Evolutionary conservation across 352 stramenopile species (phyloP).

Genomic region (Phytophthora pisi): DNA sequence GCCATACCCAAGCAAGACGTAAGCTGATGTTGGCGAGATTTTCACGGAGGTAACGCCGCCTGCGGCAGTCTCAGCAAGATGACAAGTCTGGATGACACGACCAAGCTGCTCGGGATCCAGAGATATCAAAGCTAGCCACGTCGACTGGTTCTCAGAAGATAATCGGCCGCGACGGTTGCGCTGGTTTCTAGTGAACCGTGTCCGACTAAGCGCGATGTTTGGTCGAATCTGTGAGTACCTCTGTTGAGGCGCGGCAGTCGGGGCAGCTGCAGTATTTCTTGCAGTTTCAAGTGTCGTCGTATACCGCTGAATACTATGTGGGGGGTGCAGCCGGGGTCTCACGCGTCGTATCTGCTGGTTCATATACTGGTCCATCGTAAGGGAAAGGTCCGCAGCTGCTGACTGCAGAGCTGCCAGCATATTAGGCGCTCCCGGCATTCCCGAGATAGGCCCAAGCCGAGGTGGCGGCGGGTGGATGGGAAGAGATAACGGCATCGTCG

Average conservation of each 20-base stretch:
- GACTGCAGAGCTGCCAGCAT: slow-evolving; percentile 71
- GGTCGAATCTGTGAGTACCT: slow-evolving; percentile 84
- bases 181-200: slow-evolving; percentile 76
- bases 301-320: slow-evolving; percentile 47
- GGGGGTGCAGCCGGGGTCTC: slow-evolving; percentile 62
- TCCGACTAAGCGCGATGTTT: slow-evolving; percentile 85
- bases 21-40: slow-evolving; percentile 86
- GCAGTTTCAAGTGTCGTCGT: slow-evolving; percentile 35
- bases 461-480: slow-evolving; percentile 43
- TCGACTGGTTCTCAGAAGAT: slow-evolving; percentile 85
- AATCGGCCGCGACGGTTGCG: slow-evolving; percentile 72
- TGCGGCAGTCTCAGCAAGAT: slow-evolving; percentile 79
- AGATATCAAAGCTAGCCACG: slow-evolving; percentile 85
- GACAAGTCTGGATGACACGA: slow-evolving; percentile 80
- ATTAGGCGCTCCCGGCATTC: slow-evolving; percentile 47
- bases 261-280: slow-evolving; percentile 26
- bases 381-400: slow-evolving; percentile 57
- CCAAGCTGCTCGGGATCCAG: slow-evolving; percentile 80
- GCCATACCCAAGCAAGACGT: slow-evolving; percentile 86
- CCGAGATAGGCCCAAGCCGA: slow-evolving; percentile 42
- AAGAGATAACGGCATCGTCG: slow-evolving; percentile 40
- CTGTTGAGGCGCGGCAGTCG: slow-evolving; percentile 49
- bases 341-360: slow-evolving; percentile 83
- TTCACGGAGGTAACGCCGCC: slow-evolving; percentile 91
- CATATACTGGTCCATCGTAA: slow-evolving; percentile 85